Evolutionary conservation across 306 rosid species (phyloP).

Genomic region (Cicer pinnatifidum): DNA sequence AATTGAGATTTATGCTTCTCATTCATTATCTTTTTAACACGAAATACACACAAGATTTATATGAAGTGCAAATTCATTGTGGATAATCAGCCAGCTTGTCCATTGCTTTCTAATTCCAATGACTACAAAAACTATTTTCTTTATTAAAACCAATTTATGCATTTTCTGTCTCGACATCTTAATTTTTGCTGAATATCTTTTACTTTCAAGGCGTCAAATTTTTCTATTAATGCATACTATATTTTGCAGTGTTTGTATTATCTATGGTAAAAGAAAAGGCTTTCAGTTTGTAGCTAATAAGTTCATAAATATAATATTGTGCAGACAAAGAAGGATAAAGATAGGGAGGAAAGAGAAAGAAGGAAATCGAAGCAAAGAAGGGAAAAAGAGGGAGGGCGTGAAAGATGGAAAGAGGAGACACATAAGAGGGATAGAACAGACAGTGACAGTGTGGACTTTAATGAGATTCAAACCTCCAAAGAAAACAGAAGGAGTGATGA

Average conservation of each 20-base stretch:
- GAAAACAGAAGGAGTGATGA: constrained; percentile 64
- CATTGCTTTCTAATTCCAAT: constrained; percentile 28
- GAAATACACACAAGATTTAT: not conserved
- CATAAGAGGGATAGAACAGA: constrained; percentile 66
- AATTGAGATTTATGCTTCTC: constrained; percentile 39
- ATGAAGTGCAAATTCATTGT: not conserved
- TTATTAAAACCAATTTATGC: not conserved
- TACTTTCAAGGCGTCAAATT: not conserved
- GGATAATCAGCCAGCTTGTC: not conserved
- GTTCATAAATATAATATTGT: constrained; percentile 43
- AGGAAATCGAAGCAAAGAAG: constrained; percentile 72
- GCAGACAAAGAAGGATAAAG: constrained; percentile 81
- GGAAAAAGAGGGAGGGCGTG: constrained; percentile 72
- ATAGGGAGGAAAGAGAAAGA: constrained; percentile 78
- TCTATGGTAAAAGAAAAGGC: constrained; percentile 11
- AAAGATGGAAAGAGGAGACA: constrained; percentile 68
- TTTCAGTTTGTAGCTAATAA: constrained; percentile 14
- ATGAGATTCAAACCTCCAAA: constrained; percentile 58
- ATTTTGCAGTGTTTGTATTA: not conserved
- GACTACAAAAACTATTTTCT: not conserved
- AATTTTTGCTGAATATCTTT: not conserved
- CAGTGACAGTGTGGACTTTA: constrained; percentile 58
- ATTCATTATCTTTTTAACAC: constrained; percentile 18
- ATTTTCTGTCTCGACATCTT: constrained; percentile 13
- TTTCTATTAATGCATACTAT: constrained; percentile 1